Base-by-base conservation (phyloP, 108 stramenopile genomes). In the Parmales sp. region DNA sequence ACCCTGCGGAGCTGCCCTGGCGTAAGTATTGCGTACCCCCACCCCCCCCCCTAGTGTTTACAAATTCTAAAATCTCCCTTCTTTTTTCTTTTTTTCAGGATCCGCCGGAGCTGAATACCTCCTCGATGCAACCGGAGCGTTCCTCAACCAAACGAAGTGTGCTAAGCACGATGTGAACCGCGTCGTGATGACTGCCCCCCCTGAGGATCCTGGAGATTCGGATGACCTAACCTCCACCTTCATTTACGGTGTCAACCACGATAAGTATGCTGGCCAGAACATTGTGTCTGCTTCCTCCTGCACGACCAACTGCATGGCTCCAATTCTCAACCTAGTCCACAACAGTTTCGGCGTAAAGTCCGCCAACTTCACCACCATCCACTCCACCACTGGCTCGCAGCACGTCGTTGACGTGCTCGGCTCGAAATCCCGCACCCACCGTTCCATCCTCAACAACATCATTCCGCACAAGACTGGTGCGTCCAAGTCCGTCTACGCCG, bases 201-300 rank as follows among this genome's bases (percentile, higher is more conserved):
- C 54, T 13, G 36, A 60, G 54, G 54, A 60, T 29, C 54, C 54
- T 11, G n/a, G n/a, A n/a, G n/a, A n/a, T n/a, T n/a, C n/a, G n/a
- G n/a, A n/a, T n/a, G 54, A 60, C 4, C 6, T 60, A 6, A 60
- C 54, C 4, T 34, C 54, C 3, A 60, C 54, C 9, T 60, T 60
- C 54, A 60, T 60, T 34, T 60, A 60, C 54, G 54, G 54, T 19
- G 54, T 60, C 11, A 60, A 60, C 31, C 54, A 60, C 28, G 26
- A 28, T 11, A 34, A 60, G 54, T 60, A 60, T 16, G 36, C 1
- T 28, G 54, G 54, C 3, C 54, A 60, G 54, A 60, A 60, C 16
- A 60, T 60, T 16, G 54, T 60, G 9, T 26, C 26, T 0, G 54
- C 54, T 13, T 19, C n/a, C 18, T 19, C n/a, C 28, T 60, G 54